Conservation (phyloP, 1,139 yeast genomes). For the Geotrichum klebahnii region DNA sequence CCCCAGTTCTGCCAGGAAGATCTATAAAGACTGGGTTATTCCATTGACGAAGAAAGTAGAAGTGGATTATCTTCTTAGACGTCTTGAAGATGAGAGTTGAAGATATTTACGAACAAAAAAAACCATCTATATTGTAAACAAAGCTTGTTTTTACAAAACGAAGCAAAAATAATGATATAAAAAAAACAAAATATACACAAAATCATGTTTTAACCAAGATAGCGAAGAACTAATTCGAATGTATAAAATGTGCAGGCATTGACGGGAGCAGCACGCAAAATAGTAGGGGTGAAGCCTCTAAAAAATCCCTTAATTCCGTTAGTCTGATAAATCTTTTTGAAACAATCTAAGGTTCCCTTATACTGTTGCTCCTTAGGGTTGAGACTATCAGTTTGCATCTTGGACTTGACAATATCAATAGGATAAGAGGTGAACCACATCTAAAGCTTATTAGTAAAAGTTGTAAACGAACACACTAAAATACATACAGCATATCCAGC, state of each 20-base stretch:
- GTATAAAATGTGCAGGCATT: slow-evolving; percentile 94
- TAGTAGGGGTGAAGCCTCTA: slow-evolving; percentile 85
- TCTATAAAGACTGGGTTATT: slow-evolving; percentile 82
- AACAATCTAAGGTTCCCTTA: slow-evolving; percentile 53
- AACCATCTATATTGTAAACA: too few species aligned
- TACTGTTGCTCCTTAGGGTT: slow-evolving; percentile 46
- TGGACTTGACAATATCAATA: slow-evolving; percentile 78
- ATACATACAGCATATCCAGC: slow-evolving; percentile 84
- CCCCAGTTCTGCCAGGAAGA: slow-evolving; percentile 72
- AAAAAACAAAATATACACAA: slow-evolving; percentile 1
- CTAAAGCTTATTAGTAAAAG: too few species aligned
- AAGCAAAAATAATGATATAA: background rate
- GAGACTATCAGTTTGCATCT: slow-evolving; percentile 76
- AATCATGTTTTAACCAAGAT: slow-evolving; percentile 28
- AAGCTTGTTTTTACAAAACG: background rate
- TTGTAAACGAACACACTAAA: too few species aligned
- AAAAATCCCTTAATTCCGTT: slow-evolving; percentile 74
- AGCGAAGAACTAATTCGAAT: slow-evolving; percentile 69
- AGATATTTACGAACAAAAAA: too few species aligned
- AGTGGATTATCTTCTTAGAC: slow-evolving; percentile 77
- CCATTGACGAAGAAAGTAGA: slow-evolving; percentile 94
- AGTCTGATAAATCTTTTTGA: slow-evolving; percentile 48
- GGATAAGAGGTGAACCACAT: slow-evolving; percentile 84
- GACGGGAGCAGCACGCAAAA: slow-evolving; percentile 93
- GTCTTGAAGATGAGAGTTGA: slow-evolving; percentile 69